These are phyloP conservation scores for Mycena vitilis DNA, from an alignment of 768 basidiomycete species.

Conservation along the genomic window DNA sequence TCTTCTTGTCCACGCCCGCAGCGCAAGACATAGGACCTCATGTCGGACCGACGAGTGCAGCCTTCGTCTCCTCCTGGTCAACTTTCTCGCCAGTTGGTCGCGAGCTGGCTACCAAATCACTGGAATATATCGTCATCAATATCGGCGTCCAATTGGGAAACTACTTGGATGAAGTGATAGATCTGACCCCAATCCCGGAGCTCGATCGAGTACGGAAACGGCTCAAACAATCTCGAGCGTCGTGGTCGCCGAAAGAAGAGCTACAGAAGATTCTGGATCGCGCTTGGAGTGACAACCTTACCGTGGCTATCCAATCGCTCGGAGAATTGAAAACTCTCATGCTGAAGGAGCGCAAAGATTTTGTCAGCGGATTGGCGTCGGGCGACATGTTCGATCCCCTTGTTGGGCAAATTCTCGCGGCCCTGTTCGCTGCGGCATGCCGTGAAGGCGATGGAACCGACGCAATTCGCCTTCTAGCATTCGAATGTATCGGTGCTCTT, in stretches of 20 bases:
- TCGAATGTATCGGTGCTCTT: conserved; percentile 90
- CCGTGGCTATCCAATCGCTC: conserved; percentile 79
- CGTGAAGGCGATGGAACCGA: conserved; percentile 85
- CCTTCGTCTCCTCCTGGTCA: conserved; percentile 83
- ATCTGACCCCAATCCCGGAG: conserved; percentile 78
- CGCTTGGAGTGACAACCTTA: conserved; percentile 80
- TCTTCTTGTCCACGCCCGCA: conserved; percentile 76
- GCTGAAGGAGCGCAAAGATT: conserved; percentile 57
- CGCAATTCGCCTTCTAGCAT: conserved; percentile 74
- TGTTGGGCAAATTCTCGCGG: conserved; percentile 74
- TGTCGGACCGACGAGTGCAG: conserved; percentile 88
- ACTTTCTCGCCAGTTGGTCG: conserved; percentile 65
- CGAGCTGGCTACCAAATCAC: conserved; percentile 64
- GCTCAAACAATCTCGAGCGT: conserved; percentile 58
- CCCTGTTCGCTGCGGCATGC: conserved; percentile 75
- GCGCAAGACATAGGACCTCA: conserved; percentile 83
- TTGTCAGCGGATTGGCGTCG: conserved; percentile 72
- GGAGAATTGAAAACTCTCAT: conserved; percentile 81
- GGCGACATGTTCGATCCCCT: conserved; percentile 90
- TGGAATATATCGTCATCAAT: conserved; percentile 78
- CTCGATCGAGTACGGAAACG: conserved; percentile 57
- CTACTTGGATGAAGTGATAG: conserved; percentile 83
- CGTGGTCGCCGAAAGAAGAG: conserved; percentile 64
- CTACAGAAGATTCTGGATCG: conserved; percentile 80
- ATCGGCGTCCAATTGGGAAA: conserved; percentile 64